Percentiles rank a stretch among this genome's conserved stretches.
Conservation (phyloP, 140 eudicot species). For the Senecio squalidus region DNA sequence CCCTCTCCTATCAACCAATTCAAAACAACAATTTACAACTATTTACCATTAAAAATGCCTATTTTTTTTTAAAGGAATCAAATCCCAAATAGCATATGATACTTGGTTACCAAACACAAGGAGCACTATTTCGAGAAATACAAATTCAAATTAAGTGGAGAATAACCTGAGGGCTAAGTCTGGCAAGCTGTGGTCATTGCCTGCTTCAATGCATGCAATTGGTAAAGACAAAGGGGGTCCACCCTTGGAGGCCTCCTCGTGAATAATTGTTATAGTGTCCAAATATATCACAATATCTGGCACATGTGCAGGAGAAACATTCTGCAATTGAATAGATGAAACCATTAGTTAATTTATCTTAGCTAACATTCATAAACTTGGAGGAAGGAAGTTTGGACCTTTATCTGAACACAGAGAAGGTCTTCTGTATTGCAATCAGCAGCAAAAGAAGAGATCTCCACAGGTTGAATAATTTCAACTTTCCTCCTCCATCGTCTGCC, state of each 20-base stretch:
- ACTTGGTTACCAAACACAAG: neutral
- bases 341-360: neutral
- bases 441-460: slow-evolving; percentile 68
- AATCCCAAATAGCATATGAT: neutral
- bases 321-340: slow-evolving; percentile 41
- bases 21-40: slow-evolving; percentile 3
- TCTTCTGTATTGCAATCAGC: slow-evolving; percentile 91
- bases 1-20: slow-evolving; percentile 72
- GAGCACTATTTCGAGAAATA: neutral
- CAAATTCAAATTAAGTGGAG: neutral
- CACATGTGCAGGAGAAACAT: slow-evolving; percentile 69
- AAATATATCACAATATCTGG: slow-evolving; percentile 80
- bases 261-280: slow-evolving; percentile 84
- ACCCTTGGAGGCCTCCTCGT: slow-evolving; percentile 78
- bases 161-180: slow-evolving; percentile 81
- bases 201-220: slow-evolving; percentile 83
- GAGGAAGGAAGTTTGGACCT: slow-evolving; percentile 42
- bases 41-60: neutral
- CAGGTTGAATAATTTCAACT: slow-evolving; percentile 84
- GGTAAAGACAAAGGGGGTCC: slow-evolving; percentile 79
- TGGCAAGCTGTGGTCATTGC: slow-evolving; percentile 70
- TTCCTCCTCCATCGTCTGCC: slow-evolving; percentile 95
- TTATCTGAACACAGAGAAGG: slow-evolving; percentile 91
- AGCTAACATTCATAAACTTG: no score
- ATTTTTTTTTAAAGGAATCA: neutral